Evolutionary conservation across 78 protist species (phyloP).

Genomic region (Parvularia atlantis): DNA sequence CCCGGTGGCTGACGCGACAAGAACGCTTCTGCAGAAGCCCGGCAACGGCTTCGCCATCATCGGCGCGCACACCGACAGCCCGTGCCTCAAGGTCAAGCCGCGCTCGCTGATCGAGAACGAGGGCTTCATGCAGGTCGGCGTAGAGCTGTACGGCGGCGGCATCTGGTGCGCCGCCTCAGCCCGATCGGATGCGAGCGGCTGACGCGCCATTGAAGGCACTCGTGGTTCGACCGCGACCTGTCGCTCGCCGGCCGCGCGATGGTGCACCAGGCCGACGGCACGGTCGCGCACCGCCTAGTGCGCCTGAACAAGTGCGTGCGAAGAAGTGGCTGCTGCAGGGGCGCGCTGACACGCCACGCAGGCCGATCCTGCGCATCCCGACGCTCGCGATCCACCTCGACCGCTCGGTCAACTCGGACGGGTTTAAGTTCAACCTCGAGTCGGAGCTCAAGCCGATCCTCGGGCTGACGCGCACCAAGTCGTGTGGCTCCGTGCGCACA

Average conservation of each 20-base stretch:
- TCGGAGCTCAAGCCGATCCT: conserved; percentile 72
- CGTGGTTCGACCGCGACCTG: conserved; percentile 93
- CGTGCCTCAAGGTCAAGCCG: conserved; percentile 46
- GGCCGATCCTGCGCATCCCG: conserved; percentile 71
- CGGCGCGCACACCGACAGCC: conserved; percentile 85
- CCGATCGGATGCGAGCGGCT: too few relatives aligned
- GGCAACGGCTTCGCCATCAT: conserved; percentile 61
- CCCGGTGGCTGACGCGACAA: too few relatives aligned
- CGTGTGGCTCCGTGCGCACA: neutral
- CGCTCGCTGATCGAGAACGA: conserved; percentile 6
- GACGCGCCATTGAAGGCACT: too few relatives aligned
- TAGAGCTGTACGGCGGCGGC: conserved; percentile 89
- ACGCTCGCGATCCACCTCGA: conserved; percentile 86
- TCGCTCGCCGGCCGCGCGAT: conserved; percentile 78
- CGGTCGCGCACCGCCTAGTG: conserved; percentile 1
- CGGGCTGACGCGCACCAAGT: neutral
- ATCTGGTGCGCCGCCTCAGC: conserved; percentile 47
- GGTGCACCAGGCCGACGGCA: conserved; percentile 25
- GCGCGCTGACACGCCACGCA: neutral
- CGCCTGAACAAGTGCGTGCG: neutral
- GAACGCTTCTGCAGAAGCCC: too few relatives aligned
- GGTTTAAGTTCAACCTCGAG: conserved; percentile 77
- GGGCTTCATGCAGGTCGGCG: conserved; percentile 63
- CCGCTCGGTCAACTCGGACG: conserved; percentile 38
- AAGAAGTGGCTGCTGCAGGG: too few relatives aligned